Base-by-base conservation (phyloP, 2,329 filamentous ascomycete species). In the Dissoconium aciculare region DNA sequence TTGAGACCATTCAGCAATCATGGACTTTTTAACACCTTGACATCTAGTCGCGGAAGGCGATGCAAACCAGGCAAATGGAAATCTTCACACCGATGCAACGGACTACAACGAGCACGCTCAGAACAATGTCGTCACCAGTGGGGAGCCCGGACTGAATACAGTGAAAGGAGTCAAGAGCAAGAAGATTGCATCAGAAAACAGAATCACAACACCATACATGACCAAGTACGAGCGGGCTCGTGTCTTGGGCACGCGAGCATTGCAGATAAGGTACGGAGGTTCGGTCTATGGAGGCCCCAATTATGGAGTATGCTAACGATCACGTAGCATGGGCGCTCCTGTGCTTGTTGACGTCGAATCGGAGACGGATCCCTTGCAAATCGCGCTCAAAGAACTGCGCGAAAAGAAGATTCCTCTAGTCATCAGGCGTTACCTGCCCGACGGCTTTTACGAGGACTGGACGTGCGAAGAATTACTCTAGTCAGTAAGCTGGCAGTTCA, bases 371-470 rank as follows among this genome's bases (percentile, higher is more conserved):
- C 89, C 89, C 26, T 66, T 98, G 33, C 84, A 94, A 59, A 95
- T 98, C 53, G 89, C 89, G 14, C 80, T 94, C 57, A 95, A 95
- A 63, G 89, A 98, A 62, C 66, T 98, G 55, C 74, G 82, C 42
- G 85, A 95, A 64, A 95, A 95, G 71, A 98, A 98, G 70, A 93
- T 98, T 33, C 89, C 89, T 14, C 61, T 98, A 38, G 89, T 98
- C 34, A 81, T 98, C 42, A 74, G 89, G 55, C 74, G 89, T 52
- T 98, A 95, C 62, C 70, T 98, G 54, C 89, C 89, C 13, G 89
- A 98, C 62, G 89, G 89, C 64, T 93, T 73, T 82, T 95, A 95
- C 59, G 89, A 98, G 68, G 89, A 98, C 58, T 98, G 89, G 89
- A 92, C 85, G 19, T 94, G 85, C 60, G 89, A 95, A 61, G 89